A percentile compares a stretch with the other conserved stretches of the same genome.
Evolutionary conservation across 1,284 basidiomycete species (phyloP).

Genomic region (Anthracocystis panici-leucophaei): DNA sequence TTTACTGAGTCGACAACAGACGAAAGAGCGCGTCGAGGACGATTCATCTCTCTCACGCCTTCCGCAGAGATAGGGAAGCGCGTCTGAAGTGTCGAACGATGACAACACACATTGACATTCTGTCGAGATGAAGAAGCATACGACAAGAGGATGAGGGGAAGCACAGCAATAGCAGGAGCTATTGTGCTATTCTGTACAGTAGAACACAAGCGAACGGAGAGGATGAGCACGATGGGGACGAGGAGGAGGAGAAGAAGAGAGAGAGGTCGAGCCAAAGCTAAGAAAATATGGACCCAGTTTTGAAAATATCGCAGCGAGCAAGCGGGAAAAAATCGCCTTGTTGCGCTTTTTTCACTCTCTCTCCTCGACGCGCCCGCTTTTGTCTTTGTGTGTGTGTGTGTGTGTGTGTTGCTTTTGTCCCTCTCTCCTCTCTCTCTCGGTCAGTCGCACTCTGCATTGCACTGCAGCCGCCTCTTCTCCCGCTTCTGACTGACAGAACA

Average conservation of each 20-base stretch:
- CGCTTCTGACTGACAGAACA: background rate
- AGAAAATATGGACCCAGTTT: conserved; percentile 12
- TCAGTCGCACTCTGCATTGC: conserved; percentile 7
- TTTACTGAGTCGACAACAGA: background rate
- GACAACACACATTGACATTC: background rate
- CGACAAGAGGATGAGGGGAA: background rate
- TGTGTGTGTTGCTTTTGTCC: background rate
- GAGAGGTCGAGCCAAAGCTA: background rate
- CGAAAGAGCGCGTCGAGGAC: conserved; percentile 2
- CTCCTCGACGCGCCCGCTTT: conserved; percentile 7
- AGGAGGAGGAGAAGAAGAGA: background rate
- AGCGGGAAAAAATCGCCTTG: conserved; percentile 2
- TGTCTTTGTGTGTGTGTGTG: no score
- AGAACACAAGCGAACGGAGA: background rate
- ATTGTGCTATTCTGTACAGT: background rate
- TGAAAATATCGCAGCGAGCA: conserved; percentile 12
- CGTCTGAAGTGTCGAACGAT: background rate
- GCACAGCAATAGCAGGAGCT: background rate
- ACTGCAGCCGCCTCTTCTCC: conserved; percentile 1
- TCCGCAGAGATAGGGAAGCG: background rate
- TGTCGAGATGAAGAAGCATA: background rate
- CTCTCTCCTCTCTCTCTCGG: background rate
- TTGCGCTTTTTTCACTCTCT: background rate
- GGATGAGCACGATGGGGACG: background rate
- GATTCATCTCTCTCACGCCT: background rate